A percentile compares a stretch with the other conserved stretches of the same genome.
Evolutionary conservation across 2,329 filamentous ascomycete species (phyloP).

Genomic region (Venturia effusa): DNA sequence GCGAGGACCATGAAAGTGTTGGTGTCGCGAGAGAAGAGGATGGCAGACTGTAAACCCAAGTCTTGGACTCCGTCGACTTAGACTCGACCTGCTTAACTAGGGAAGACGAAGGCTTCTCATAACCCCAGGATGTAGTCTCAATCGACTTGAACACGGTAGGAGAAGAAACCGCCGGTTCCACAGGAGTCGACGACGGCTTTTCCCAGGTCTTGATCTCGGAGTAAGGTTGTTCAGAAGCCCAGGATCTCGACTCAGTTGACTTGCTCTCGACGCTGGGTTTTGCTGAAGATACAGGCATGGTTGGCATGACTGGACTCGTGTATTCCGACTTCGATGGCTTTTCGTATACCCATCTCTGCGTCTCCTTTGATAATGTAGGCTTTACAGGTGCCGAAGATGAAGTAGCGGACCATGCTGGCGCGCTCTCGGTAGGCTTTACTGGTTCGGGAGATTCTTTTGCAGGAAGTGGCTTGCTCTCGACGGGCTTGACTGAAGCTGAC

Average conservation of each 20-base stretch:
- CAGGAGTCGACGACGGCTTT: not conserved
- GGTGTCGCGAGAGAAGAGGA: too few relatives aligned
- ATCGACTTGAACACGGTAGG: too few relatives aligned
- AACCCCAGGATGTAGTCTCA: not conserved
- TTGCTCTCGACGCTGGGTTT: not conserved
- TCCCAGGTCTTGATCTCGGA: not conserved
- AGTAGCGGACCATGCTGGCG: too few relatives aligned
- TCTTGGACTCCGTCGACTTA: too few relatives aligned
- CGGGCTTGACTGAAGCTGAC: not conserved
- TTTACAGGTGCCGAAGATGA: too few relatives aligned
- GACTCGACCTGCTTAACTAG: not conserved
- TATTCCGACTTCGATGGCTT: not conserved
- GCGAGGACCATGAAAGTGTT: too few relatives aligned
- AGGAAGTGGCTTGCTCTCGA: not conserved
- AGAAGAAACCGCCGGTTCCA: not conserved
- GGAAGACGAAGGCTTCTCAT: not conserved
- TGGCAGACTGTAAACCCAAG: too few relatives aligned
- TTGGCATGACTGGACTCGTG: not conserved
- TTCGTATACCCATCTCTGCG: too few relatives aligned
- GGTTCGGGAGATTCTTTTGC: too few relatives aligned
- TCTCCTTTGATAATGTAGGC: too few relatives aligned
- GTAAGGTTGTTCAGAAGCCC: not conserved
- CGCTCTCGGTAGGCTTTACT: too few relatives aligned
- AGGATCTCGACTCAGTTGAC: not conserved
- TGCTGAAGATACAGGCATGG: not conserved